Evolutionary conservation across 768 basidiomycete genomes (phyloP), one percentile per base, ranked within the genome.

Genomic region (Tylopilus balloui): DNA sequence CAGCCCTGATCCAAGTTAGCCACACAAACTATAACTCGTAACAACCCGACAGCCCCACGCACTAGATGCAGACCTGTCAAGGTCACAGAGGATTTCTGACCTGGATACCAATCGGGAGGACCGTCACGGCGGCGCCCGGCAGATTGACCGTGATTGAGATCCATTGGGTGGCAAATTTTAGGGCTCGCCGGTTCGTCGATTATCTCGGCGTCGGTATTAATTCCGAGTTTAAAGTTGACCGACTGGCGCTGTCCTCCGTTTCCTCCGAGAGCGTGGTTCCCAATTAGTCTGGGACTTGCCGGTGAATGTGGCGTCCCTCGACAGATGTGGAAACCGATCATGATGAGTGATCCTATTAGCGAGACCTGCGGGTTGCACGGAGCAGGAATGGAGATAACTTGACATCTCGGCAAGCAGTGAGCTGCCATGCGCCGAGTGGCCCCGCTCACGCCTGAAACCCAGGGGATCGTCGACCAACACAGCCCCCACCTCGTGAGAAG

Each of bases 81-180:
- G 59, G 35, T 47, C 45, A 27, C 27, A 48, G 56, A 37, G 40
- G 45, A 38, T 48, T 56, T 46, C 54, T 45, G 45, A 42, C 59
- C 48, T 53, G 55, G 55, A 50, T 53, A 57, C 58, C 48, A 36
- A 52, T 57, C 54, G 50, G 58, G 47, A 47, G 10, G 27, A 34
- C 51, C 56, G 59, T 53, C 14, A 58, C 61, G 62, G 61, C 45
- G 62, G 62, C 21, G 45, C 62, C 62, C 60, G 57, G 62, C 47
- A 54, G 50, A 46, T 35, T 17, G 45, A 45, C 50, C 47, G 50
- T 57, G 49, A 55, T 51, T 61, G 34, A 52, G 45, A 41, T 50
- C 25, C 23, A 42, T 50, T 48, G 51, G 35, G 42, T 50, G 34
- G 42, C 25, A 39, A 46, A 34, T 46, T 43, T 34, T 45, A n/a